Evolutionary conservation across 768 basidiomycete species (phyloP), one percentile per base, ranked within the genome.

Genomic region (Psilocybe tampanensis): DNA sequence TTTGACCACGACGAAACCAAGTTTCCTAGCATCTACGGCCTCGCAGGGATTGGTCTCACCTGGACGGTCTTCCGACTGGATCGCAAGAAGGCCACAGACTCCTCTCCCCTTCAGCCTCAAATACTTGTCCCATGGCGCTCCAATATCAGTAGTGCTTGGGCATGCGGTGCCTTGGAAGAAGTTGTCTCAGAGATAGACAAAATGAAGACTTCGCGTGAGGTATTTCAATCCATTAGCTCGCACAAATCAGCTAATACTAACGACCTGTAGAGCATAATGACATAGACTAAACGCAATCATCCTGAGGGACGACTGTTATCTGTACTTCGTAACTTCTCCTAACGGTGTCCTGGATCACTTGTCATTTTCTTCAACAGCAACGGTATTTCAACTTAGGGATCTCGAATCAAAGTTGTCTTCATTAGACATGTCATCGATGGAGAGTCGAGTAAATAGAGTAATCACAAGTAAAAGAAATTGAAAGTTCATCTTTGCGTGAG

Each of bases 21-120:
- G 34, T 29, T 29, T 9, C 29, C 29, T 9, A 29, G 29, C 29
- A 57, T 61, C 45, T 61, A 54, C 26, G 56, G 51, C 33, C 44
- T 61, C 36, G 60, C 42, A 33, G 48, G 43, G 17, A 42, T 60
- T 52, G 59, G 59, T 9, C 50, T 60, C 13, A 47, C 54, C 6
- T 60, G 59, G 59, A 56, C 50, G 9, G 54, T 43, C 8, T 43
- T 55, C 44, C 19, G 47, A 26, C 23, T 55, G 54, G 54, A 55
- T 24, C 47, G 41, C 22, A 29, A 29, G 29, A 4, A 29, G 29
- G 29, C 29, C n/a, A 34, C 54, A 4, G 45, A 43, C 33, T 55
- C 45, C 23, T 17, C 9, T 36, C 6, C 41, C 13, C 45, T 41
- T 48, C 13, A 55, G 17, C 54, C 47, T 15, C 18, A 48, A 34